Percentiles rank a stretch among this genome's conserved stretches.
phyloP scores from a whole-genome alignment of 2,329 filamentous ascomycete genomes.

The Ophioceras dolichostomum region DNA sequence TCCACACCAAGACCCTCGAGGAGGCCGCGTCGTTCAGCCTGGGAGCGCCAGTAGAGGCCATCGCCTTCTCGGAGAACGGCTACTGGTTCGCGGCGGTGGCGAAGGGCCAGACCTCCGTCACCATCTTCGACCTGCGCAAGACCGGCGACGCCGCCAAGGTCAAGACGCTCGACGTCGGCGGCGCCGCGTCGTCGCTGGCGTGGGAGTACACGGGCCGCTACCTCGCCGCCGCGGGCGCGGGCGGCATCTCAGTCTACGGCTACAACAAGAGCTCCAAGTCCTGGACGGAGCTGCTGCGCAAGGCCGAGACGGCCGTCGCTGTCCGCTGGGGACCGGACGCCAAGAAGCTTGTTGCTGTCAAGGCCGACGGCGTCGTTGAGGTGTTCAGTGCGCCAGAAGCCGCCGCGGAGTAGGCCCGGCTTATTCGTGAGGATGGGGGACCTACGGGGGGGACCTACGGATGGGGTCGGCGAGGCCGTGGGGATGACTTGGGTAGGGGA shows the following conservation, averaged over 20 bases:
- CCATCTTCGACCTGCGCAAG: constrained; percentile 87
- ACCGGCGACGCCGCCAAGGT: constrained; percentile 68
- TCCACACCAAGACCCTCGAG: constrained; percentile 70
- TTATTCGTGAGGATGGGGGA: too few relatives aligned
- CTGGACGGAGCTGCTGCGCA: constrained; percentile 79
- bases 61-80: constrained; percentile 92
- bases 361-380: constrained; percentile 56
- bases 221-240: constrained; percentile 67
- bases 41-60: constrained; percentile 56
- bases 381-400: constrained; percentile 1
- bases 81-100: constrained; percentile 85
- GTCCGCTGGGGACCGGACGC: constrained; percentile 69
- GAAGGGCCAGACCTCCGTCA: constrained; percentile 65
- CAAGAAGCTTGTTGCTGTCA: constrained; percentile 62
- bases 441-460: too few relatives aligned
- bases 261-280: constrained; percentile 78
- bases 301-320: constrained; percentile 55
- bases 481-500: too few relatives aligned
- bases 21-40: constrained; percentile 63
- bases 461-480: too few relatives aligned
- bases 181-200: constrained; percentile 61
- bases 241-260: constrained; percentile 76
- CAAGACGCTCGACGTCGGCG: constrained; percentile 73
- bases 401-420: not conserved
- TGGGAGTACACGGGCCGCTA: constrained; percentile 98